Base-by-base conservation (phyloP, 2,329 filamentous ascomycete genomes). In the Sporothrix euskadiensis region DNA sequence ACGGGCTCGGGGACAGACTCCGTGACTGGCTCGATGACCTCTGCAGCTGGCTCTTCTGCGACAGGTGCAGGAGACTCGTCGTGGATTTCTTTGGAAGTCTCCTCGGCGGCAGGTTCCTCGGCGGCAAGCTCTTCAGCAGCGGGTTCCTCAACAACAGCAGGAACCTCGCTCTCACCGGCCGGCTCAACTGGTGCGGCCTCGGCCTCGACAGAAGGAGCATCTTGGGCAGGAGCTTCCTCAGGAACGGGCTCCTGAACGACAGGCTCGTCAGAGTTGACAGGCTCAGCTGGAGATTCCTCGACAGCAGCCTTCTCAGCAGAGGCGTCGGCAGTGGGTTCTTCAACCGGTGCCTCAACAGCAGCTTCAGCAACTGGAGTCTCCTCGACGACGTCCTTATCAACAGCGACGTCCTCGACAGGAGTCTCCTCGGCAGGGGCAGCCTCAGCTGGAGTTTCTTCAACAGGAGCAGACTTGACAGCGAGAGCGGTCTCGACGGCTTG, bases 221-320 rank as follows among this genome's bases (percentile, higher is more conserved):
- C 1, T 30, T 56, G 30, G 6, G 52, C 19, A 10, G 16, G 10
- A 3, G 68, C 1, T 26, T 69, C 22, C 41, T 14, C n/a, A 22
- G n/a, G 7, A 54, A 54, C 19, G 7, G 49, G 49, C 49, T 54
- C 49, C 6, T n/a, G n/a, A 10, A 19, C 19, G 12, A 61, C 69
- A 32, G 73, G 54, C 12, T 77, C 75, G 5, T 68, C 9, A 35
- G 70, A 35, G 2, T 12, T 19, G 44, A 49, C 44, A 4, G 66
- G 19, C 65, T 73, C 74, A n/a, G 26, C n/a, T 19, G 32, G n/a
- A 12, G 4, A n/a, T 14, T 22, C 65, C 35, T 73, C 71, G 22
- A 3, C 22, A 19, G 52, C 14, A 54, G 68, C 12, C 12, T 69
- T 44, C 4, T 26, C 59, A 35, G 70, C 10, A 26, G 54, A 30